Percentiles rank a stretch among this genome's conserved stretches.
Evolutionary conservation across 176 grass and related monocot genomes (phyloP).

Genomic region (Oryza brachyantha): DNA sequence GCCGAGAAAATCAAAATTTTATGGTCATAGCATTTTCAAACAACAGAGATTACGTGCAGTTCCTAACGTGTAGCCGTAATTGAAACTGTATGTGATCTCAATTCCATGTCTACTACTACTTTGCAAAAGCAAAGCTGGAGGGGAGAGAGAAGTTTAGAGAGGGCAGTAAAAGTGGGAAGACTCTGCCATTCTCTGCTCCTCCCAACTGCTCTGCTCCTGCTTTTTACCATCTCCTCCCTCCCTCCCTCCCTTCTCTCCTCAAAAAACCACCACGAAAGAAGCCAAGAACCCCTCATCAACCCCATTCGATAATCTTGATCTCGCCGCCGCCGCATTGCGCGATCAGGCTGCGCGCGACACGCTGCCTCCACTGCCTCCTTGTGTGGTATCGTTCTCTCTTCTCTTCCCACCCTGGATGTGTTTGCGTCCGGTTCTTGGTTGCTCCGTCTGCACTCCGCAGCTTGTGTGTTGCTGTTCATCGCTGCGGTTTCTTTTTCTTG

Average conservation of each 20-base stretch:
- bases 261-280: not conserved
- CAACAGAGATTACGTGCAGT: too few relatives aligned
- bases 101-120: too few relatives aligned
- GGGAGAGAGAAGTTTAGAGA: not conserved
- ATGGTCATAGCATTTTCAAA: too few relatives aligned
- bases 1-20: too few relatives aligned
- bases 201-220: constrained; percentile 3
- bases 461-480: not conserved
- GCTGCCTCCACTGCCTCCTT: not conserved
- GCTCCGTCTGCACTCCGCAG: not conserved
- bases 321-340: not conserved
- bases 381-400: not conserved
- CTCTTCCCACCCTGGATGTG: too few relatives aligned
- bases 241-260: not conserved
- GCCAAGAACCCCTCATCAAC: not conserved
- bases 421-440: not conserved
- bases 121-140: too few relatives aligned
- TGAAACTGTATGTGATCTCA: too few relatives aligned
- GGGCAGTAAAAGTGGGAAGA: not conserved
- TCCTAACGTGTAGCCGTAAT: too few relatives aligned
- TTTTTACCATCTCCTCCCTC: not conserved
- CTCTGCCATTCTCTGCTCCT: not conserved
- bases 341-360: not conserved
- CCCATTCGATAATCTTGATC: not conserved
- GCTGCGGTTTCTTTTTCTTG: not conserved